Conservation (phyloP, 352 stramenopile species). For the Pythium diclinum region DNA sequence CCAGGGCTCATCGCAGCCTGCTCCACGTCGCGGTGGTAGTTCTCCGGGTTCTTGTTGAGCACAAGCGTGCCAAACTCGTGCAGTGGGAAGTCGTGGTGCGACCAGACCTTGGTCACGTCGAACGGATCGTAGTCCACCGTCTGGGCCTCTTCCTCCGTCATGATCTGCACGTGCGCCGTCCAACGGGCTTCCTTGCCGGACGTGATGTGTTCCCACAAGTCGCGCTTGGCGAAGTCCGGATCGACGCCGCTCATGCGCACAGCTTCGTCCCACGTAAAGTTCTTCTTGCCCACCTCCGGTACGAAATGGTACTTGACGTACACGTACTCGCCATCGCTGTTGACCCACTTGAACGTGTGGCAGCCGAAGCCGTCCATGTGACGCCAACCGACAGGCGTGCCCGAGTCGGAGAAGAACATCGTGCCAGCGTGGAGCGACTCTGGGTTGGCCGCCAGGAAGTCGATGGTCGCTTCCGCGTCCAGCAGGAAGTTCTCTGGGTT, state of each 20-base stretch:
- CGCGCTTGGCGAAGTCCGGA: conserved; percentile 87
- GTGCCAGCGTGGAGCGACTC: conserved; percentile 89
- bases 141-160: conserved; percentile 74
- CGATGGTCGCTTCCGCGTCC: conserved; percentile 88
- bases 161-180: conserved; percentile 91
- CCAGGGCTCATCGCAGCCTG: conserved; percentile 90
- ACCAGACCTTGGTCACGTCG: conserved; percentile 93
- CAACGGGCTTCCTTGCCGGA: conserved; percentile 78
- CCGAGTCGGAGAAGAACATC: conserved; percentile 88
- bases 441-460: conserved; percentile 91
- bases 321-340: conserved; percentile 59
- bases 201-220: conserved; percentile 90
- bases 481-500: conserved; percentile 87
- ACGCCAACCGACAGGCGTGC: conserved; percentile 85
- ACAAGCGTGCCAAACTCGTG: conserved; percentile 84
- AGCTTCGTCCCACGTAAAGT: conserved; percentile 82
- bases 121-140: conserved; percentile 83
- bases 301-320: conserved; percentile 95
- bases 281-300: conserved; percentile 88
- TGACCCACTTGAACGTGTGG: conserved; percentile 92
- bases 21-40: conserved; percentile 94
- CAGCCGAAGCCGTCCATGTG: conserved; percentile 92
- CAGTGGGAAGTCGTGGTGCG: conserved; percentile 85
- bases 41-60: conserved; percentile 90
- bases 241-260: conserved; percentile 60